Base-by-base conservation (phyloP, 2,329 filamentous ascomycete species). In the Ceratocystis ficicola region DNA sequence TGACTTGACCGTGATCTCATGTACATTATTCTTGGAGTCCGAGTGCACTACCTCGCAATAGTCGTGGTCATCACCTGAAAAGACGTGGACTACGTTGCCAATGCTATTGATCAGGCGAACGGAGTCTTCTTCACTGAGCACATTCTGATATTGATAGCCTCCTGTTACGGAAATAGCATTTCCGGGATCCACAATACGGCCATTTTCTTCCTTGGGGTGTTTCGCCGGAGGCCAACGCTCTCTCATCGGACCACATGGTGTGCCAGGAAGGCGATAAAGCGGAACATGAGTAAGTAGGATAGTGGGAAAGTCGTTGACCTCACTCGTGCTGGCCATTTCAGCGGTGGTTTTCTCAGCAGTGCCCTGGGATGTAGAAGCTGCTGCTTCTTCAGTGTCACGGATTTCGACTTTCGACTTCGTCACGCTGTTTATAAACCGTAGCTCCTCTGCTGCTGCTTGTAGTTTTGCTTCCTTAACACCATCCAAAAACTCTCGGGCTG, bases 81-180 rank as follows among this genome's bases (percentile, higher is more conserved):
- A 99, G 55, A 92, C 88, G 69, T 94, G 88, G 2, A 84, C 81
- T 12, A 97, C 84, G 68, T 94, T 89, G 44, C 90, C 91, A 44
- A 96, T 80, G 69, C 86, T 89, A 68, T 86, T 81, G 52, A 96
- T 78, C 46, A 99, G 78, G 63, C 86, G 85, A 59, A 85, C 80
- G 0, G 92, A 94, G 70, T 96, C 85, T 1, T 83, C 80, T 62
- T 87, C 84, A 63, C 83, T 88, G 30, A 99, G 83, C 2, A 96
- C 93, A 71, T 96, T 99, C 74, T 97, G 93, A 73, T 99, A 99
- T 74, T 99, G 94, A 72, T 96, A 96, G 15, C 94, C 94, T 17
- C 80, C 81, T 8, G 83, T 78, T 17, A 99, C 85, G 1, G 82
- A 81, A 67, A 99, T 89, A 28, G 92, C 86, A 70, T 94, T 95